Conservation (phyloP, 495 filamentous ascomycete genomes). For the Xylaria venustula region DNA sequence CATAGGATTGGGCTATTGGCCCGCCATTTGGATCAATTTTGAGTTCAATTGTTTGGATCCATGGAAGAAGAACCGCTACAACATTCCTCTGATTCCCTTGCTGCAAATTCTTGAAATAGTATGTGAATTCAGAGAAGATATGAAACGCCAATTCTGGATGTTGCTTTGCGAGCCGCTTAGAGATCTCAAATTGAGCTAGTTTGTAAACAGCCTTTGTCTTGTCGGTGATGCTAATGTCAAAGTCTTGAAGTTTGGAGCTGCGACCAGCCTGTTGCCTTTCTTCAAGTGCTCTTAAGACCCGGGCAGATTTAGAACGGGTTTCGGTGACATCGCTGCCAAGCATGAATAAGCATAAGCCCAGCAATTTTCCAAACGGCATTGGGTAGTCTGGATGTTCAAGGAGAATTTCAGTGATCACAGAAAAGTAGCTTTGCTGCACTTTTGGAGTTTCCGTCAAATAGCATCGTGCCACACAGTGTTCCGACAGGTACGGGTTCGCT, state of each 20-base stretch:
- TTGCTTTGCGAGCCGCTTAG: constrained; percentile 81
- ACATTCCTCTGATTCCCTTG: constrained; percentile 86
- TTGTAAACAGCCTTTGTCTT: constrained; percentile 98
- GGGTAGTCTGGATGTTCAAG: constrained; percentile 75
- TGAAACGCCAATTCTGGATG: constrained; percentile 87
- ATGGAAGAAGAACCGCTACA: constrained; percentile 89
- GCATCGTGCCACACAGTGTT: constrained; percentile 84
- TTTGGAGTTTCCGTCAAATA: constrained; percentile 76
- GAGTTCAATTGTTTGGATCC: constrained; percentile 92
- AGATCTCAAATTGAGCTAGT: constrained; percentile 93
- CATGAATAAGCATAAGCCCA: constrained; percentile 85
- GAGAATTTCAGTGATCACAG: constrained; percentile 83
- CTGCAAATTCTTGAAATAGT: constrained; percentile 82
- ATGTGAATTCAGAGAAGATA: constrained; percentile 90
- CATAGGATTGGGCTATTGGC: constrained; percentile 86
- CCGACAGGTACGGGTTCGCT: constrained; percentile 76
- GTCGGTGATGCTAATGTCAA: constrained; percentile 97
- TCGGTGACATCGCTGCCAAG: constrained; percentile 86
- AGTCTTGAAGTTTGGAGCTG: constrained; percentile 89
- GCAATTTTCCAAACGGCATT: constrained; percentile 83
- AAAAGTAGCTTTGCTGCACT: constrained; percentile 91
- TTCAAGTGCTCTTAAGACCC: constrained; percentile 78
- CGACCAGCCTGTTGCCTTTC: constrained; percentile 68
- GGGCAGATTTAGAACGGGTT: constrained; percentile 83
- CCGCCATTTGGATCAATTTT: constrained; percentile 93